Base-by-base conservation (phyloP, 805 yeast genomes). In the Zygosaccharomyces bisporus region DNA sequence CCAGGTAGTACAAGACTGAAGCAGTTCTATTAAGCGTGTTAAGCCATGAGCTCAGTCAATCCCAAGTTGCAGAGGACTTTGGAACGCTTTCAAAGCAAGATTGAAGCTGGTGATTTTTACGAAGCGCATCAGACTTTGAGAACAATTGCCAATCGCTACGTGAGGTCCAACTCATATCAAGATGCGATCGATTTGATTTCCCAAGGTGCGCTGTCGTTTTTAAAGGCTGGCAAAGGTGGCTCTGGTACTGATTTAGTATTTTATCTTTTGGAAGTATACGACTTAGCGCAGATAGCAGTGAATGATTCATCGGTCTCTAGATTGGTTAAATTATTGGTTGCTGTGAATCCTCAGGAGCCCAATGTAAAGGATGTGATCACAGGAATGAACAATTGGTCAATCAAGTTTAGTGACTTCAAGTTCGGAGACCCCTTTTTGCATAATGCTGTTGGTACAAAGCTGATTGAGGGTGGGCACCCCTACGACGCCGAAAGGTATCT, bases 121-220 rank as follows among this genome's bases (percentile, higher is more conserved):
- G 99, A 93, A 62, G 98, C 98, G 0, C 96, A 91, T 63, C 98
- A 93, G 65, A 90, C 96, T 0, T 74, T 93, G 41, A 73, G 96
- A 58, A 88, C 98, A 4, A 85, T 91, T 43, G 86, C 86, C 33
- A 89, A 89, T 53, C 74, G 99, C 60, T 84, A 86, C 58, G 83
- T 85, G 34, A 79, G 86, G 51, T 61, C 80, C 18, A 79, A 79
- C 48, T 79, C 83, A 47, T 86, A 75, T 61, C 69, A 66, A 2
- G 82, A 83, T 31, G 95, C 97, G 7, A 73, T 79, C 41, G 89
- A 85, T 39, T 68, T 89, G 45, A 72, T 91, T 24, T 78, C 79
- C 55, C 80, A 80, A 53, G 90, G 91, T 33, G 76, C 95, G 0
- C 68, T 77, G 48, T 77, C 82, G 16, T 73, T 91, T 44, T 70